Evolutionary conservation across 305 asterid species (phyloP), one percentile per base, ranked within the genome.

Genomic region (Fraxinus latifolia): DNA sequence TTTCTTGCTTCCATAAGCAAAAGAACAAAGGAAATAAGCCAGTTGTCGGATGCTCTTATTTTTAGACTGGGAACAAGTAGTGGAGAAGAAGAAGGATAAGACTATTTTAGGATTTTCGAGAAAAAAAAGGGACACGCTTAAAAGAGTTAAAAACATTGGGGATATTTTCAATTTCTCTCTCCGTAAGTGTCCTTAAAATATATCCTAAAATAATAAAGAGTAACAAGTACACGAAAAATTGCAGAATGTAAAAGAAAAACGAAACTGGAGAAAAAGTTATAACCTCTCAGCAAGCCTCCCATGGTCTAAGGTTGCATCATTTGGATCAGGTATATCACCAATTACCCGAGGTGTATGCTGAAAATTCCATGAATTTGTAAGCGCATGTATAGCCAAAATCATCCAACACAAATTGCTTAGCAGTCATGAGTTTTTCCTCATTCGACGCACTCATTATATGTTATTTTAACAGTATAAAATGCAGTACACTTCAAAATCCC

Each of bases 281-380:
- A 86, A 90, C 99, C 99, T 93, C 77, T 86, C 85, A 81, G 97
- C 92, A 77, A 95, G 96, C 77, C 94, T 91, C 83, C 83, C 96
- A 37, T 95, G 99, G 88, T 94, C 98, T 78, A 94, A 83, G 72
- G 91, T 91, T 3, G 97, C 99, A 88, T 94, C 93, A 85, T 90
- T 89, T 80, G 95, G 85, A 84, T 95, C 98, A 21, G 98, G 98
- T 90, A 94, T 92, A 86, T 80, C 88, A 74, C 84, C 85, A 84
- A 91, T 92, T 74, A 95, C 91, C 81, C 98, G 91, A 78, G 98
- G 99, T 33, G 92, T 90, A 89, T 95, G 99, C 98, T 95, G 99
- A 86, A 85, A 88, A 88, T 47, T 81, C 55, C 42, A 82, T 80
- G 36, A 91, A 58, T 80, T 33, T 53, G 83, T 89, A 80, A 91